Evolutionary conservation across 2,329 filamentous ascomycete genomes (phyloP), one percentile per base, ranked within the genome.

Genomic region (Fusarium hostae): DNA sequence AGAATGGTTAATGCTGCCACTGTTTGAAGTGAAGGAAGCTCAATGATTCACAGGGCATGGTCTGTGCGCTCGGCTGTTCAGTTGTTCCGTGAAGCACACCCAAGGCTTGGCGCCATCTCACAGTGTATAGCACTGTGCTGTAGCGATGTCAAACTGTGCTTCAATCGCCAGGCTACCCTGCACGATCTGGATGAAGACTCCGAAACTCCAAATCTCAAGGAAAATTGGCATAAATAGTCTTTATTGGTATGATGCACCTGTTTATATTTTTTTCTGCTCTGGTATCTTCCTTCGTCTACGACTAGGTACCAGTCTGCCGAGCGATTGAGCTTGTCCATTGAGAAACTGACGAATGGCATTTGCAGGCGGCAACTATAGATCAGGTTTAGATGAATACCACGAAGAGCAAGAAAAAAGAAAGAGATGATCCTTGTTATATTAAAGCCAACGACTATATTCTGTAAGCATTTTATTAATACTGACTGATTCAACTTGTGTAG

Each of bases 61-160:
- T n/a, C 52, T 26, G 39, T 26, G 39, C 40, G 7, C 6, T 34
- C 28, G 52, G 39, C 6, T 34, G 6, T 24, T n/a, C 12, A 56
- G 51, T 56, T 56, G 28, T 34, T 56, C 39, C 52, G 39, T 0
- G 22, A 16, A 0, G 8, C 20, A 6, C n/a, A 22, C 13, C 7
- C 11, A 5, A 9, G 9, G 18, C 24, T 40, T 9, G 3, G 16
- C 12, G 22, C 9, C 22, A 4, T 4, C 0, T 12, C 10, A 45
- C 39, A 47, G 52, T 56, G 28, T 10, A 3, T 0, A 1, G 0
- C 1, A 56, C 39, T 26, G 39, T 56, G 52, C 1, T 10, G 1
- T 2, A 0, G 6, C 1, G 8, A 4, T 3, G 1, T 2, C 3
- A 5, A 15, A 35, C 54, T 34, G 40, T 48, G 2, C 9, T 6